A percentile compares a stretch with the other conserved stretches of the same genome.
Conservation (phyloP, 2,329 filamentous ascomycete species). For the Aspergillus ibericus region DNA sequence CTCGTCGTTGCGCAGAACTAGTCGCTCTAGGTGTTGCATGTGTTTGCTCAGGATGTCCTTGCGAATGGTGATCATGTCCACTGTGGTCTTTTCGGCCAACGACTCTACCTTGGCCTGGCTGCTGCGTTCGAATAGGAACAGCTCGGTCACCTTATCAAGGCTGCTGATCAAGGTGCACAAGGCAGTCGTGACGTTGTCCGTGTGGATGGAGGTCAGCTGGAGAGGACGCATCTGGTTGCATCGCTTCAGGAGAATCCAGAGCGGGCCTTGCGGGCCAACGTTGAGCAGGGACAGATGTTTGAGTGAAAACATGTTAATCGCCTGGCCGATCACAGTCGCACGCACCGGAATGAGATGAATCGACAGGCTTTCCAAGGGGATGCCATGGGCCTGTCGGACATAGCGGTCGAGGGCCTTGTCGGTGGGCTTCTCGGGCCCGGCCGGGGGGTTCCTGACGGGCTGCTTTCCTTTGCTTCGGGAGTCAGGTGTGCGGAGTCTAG, state of each 20-base stretch:
- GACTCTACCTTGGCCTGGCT: constrained; percentile 54
- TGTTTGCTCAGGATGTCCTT: constrained; percentile 60
- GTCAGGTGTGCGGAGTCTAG: neutral
- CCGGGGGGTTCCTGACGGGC: neutral
- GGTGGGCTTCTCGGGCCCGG: neutral
- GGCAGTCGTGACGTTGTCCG: constrained; percentile 59
- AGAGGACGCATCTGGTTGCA: constrained; percentile 55
- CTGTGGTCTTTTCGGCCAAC: constrained; percentile 51
- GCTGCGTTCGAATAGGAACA: constrained; percentile 60
- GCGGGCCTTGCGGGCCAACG: constrained; percentile 60
- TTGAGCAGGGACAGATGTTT: constrained; percentile 62
- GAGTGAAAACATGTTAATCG: constrained; percentile 59
- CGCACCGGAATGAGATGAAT: constrained; percentile 63
- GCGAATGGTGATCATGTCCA: constrained; percentile 60
- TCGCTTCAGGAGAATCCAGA: constrained; percentile 61
- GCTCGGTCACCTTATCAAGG: constrained; percentile 56
- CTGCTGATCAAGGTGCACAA: constrained; percentile 52
- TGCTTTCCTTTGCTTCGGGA: neutral
- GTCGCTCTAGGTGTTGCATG: constrained; percentile 52
- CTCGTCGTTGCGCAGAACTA: constrained; percentile 62
- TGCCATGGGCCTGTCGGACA: constrained; percentile 58
- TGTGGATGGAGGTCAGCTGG: constrained; percentile 59
- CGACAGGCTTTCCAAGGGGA: constrained; percentile 56
- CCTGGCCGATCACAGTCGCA: constrained; percentile 56
- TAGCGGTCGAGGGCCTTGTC: constrained; percentile 46